Percentiles rank a stretch among this genome's conserved stretches.
Conservation (phyloP, 202 grass and related monocot genomes). For the Setaria italica region DNA sequence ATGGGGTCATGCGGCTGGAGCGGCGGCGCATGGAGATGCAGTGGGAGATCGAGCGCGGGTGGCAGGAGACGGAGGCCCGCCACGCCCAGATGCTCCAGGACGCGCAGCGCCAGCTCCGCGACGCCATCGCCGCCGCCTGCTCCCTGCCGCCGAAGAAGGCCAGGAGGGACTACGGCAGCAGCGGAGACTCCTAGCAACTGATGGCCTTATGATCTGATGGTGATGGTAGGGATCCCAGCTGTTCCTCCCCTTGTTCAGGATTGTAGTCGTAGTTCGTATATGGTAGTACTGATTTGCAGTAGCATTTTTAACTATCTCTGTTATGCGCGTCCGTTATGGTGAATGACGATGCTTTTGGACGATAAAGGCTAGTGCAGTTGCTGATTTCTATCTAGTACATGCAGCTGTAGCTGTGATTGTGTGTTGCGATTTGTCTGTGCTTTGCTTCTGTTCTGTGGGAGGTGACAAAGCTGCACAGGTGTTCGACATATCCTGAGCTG, state of each 20-base stretch:
- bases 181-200: constrained; percentile 31
- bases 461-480: neutral
- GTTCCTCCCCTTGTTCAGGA: constrained; percentile 27
- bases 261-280: constrained; percentile 30
- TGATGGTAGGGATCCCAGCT: neutral
- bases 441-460: neutral
- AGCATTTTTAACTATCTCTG: constrained; percentile 19
- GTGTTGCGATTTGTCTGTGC: neutral
- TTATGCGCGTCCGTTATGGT: neutral
- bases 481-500: too few species aligned
- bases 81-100: constrained; percentile 71
- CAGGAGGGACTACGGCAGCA: constrained; percentile 58
- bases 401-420: neutral
- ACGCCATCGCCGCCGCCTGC: constrained; percentile 46
- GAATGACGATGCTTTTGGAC: constrained; percentile 4
- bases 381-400: constrained; percentile 21
- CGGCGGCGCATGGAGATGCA: constrained; percentile 75
- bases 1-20: constrained; percentile 72
- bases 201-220: neutral
- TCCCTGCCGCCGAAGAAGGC: constrained; percentile 60
- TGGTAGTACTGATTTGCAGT: constrained; percentile 41
- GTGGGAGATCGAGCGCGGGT: constrained; percentile 75
- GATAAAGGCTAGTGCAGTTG: constrained; percentile 5
- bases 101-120: constrained; percentile 60
- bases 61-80: constrained; percentile 79